These are phyloP conservation scores for Claviceps quebecensis DNA, from an alignment of 2,329 filamentous ascomycete genomes.

Conservation along the genomic window DNA sequence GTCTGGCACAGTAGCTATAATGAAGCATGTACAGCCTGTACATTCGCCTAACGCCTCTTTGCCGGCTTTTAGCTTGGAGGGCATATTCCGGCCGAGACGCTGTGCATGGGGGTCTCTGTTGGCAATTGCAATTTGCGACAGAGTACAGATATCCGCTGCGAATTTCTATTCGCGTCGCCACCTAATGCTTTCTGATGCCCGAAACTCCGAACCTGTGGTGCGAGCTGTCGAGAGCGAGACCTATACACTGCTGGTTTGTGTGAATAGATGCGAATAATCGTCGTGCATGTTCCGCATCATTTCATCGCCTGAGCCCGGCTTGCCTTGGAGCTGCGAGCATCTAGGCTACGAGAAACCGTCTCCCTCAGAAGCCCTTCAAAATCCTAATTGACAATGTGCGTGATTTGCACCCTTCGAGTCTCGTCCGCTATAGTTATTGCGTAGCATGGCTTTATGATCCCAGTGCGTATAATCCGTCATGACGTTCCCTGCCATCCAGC, in stretches of 20 bases:
- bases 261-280: not conserved
- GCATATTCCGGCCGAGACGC: not conserved
- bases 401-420: not conserved
- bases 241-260: not conserved
- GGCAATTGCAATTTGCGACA: no score
- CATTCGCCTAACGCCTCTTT: not conserved
- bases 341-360: not conserved
- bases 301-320: not conserved
- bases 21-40: not conserved
- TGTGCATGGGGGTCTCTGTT: not conserved
- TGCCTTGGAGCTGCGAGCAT: not conserved
- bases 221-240: not conserved
- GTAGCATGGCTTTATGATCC: not conserved
- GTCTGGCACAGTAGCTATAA: not conserved
- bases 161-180: not conserved
- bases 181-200: not conserved
- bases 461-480: not conserved
- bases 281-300: not conserved
- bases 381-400: not conserved
- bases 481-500: not conserved
- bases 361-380: not conserved
- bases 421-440: not conserved
- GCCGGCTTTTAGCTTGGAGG: not conserved
- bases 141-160: not conserved
- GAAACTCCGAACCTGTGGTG: no score